Base-by-base conservation (phyloP, 345 rosid species). In the Abelmoschus esculentus region DNA sequence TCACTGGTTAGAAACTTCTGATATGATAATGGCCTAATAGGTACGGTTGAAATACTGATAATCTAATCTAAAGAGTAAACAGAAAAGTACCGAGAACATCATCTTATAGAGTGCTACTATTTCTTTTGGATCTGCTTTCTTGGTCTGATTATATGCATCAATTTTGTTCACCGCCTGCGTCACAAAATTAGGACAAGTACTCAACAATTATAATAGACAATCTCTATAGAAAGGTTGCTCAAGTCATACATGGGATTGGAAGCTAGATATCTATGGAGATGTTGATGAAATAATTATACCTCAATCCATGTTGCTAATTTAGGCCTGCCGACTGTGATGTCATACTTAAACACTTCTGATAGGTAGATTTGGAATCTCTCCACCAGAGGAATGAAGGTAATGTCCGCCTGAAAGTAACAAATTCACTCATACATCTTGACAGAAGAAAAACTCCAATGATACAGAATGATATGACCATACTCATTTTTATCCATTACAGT, bases 241-340 rank as follows among this genome's bases (percentile, higher is more conserved):
- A 38, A 38, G 42, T 38, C 42, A 7, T 38, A 38, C 10, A 38
- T 38, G 7, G 40, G 40, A 36, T 36, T 36, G 42, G 42, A 38
- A 7, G 9, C 9, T 7, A 38, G 7, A 38, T 38, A 6, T 22
- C 26, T 38, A 1, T 1, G 7, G 42, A 7, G 10, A 38, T 38
- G 42, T 7, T 38, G 9, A 8, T 38, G 2, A 38, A 38, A 9
- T 38, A 38, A 38, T 38, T 29, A 19, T 77, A 88, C 99, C 96
- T 89, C 78, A 60, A 89, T 82, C 96, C 96, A 95, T 42, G 86
- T 73, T 14, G 89, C 79, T 47, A 95, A 76, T 75, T 83, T 88
- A 56, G 96, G 93, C 76, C 99, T 87, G 73, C 84, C 88, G 44
- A 73, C 84, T 63, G 89, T 84, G 36, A 91, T 72, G 70, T 88